Base-by-base conservation (phyloP, 371 early-diverging fungal genomes). In the Mucor racemosus region DNA sequence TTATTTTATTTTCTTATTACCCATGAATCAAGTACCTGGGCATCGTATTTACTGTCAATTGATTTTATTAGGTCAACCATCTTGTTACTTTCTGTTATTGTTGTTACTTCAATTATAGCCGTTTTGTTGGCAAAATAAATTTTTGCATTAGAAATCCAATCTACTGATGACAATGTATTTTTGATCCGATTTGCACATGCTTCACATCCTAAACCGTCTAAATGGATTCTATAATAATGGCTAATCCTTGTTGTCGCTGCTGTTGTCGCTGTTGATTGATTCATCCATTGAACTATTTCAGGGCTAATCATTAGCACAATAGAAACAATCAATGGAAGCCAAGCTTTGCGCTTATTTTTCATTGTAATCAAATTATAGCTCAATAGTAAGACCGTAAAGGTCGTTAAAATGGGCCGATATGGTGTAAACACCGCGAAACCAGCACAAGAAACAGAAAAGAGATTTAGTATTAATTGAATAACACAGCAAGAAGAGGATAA, bases 401-500 rank as follows among this genome's bases (percentile, higher is more conserved):
- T 40, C 17, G 73, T 65, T 11, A 86, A 72, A 10, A 77, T 7
- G 0, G 79, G 68, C 4, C 84, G 78, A 46, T 79, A 76, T 0
- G 84, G 82, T 7, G 86, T 83, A 35, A 88, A 68, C n/a, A 85
- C 54, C 0, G 85, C 73, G 71, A 88, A 84, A 0, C 86, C 86
- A 6, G 86, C 86, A 61, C 87, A 86, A n/a, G 84, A 84, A 48
- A 84, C 55, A 0, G 84, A 83, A 41, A 86, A 72, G 14, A 69
- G 33, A 67, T 88, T 86, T 21, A 86, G 76, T 0, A 78, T 42
- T 14, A 88, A 76, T 61, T 88, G 88, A 33, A 88, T 75, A 4
- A 85, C 58, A 54, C 88, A 88, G 67, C 88, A 88, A 5, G 81
- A 81, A 0, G 82, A 84, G 0, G 84, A 79, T 5, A 86, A 69